Conservation (phyloP, 176 grass and related monocot genomes). For the Zizania latifolia region DNA sequence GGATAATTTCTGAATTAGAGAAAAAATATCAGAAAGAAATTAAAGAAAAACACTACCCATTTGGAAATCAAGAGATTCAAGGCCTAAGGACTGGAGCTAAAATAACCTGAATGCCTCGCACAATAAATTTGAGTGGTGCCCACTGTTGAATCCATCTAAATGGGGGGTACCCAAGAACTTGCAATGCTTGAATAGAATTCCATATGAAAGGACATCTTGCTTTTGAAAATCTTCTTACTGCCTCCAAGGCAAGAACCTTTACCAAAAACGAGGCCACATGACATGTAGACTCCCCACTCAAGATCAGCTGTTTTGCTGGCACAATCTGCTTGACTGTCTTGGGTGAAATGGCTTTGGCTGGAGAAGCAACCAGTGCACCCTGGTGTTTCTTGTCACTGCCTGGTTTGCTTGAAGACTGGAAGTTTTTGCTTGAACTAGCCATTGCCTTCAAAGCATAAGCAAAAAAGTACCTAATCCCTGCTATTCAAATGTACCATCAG, state of each 20-base stretch:
- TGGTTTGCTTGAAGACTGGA: constrained; percentile 33
- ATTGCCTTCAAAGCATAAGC: constrained; percentile 38
- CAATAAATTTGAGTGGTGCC: constrained; percentile 62
- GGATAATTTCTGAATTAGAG: constrained; percentile 75
- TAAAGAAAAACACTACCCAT: no score
- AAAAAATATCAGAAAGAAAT: constrained; percentile 23
- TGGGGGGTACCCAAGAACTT: constrained; percentile 79
- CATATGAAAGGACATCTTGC: constrained; percentile 78
- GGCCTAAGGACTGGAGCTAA: neutral
- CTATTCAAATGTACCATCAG: neutral
- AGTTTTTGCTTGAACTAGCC: constrained; percentile 43
- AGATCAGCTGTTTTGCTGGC: constrained; percentile 41
- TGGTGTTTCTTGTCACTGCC: constrained; percentile 45
- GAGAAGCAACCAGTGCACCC: constrained; percentile 46
- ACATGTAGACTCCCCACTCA: constrained; percentile 35
- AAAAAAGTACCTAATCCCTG: neutral
- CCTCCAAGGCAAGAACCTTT: constrained; percentile 66
- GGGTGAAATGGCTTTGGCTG: constrained; percentile 39
- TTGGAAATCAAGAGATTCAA: neutral
- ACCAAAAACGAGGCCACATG: constrained; percentile 65
- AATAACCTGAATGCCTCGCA: constrained; percentile 77
- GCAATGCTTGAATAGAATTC: constrained; percentile 84
- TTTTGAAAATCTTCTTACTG: constrained; percentile 70
- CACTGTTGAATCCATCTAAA: constrained; percentile 76
- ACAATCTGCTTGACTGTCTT: constrained; percentile 46